Evolutionary conservation across 208 protist species (phyloP).

Genomic region (Blastocrithidia nonstop): DNA sequence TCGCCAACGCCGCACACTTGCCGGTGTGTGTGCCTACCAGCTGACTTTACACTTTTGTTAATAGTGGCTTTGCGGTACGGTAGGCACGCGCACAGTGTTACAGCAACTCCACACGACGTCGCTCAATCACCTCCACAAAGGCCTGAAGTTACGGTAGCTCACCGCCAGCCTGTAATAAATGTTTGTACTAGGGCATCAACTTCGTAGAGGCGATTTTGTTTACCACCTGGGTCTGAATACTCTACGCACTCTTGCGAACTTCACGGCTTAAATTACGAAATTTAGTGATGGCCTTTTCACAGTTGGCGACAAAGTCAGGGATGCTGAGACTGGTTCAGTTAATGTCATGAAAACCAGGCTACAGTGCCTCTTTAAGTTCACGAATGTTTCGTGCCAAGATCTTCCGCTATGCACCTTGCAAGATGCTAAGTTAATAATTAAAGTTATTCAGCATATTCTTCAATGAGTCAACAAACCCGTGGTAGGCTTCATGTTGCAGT

Average conservation of each 20-base stretch:
- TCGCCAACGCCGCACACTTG: slow-evolving; percentile 68
- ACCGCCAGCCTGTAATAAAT: slow-evolving; percentile 58
- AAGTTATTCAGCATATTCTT: slow-evolving; percentile 90
- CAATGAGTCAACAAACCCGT: slow-evolving; percentile 88
- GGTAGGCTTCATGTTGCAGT: slow-evolving; percentile 96
- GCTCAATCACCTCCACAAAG: slow-evolving; percentile 86
- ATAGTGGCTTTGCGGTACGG: slow-evolving; percentile 85
- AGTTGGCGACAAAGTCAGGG: slow-evolving; percentile 88
- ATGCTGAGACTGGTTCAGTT: slow-evolving; percentile 98
- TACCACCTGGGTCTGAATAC: slow-evolving; percentile 87
- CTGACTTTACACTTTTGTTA: slow-evolving; percentile 93
- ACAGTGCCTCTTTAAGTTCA: slow-evolving; percentile 80
- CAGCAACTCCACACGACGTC: slow-evolving; percentile 49
- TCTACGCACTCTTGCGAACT: slow-evolving; percentile 91
- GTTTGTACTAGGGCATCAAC: slow-evolving; percentile 67
- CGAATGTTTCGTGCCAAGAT: slow-evolving; percentile 83
- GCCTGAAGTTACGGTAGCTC: slow-evolving; percentile 87
- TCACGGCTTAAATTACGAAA: slow-evolving; percentile 93
- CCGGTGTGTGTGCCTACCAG: slow-evolving; percentile 86
- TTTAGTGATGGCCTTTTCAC: slow-evolving; percentile 89
- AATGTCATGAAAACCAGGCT: slow-evolving; percentile 89
- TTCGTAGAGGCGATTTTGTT: slow-evolving; percentile 77
- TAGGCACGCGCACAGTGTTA: slow-evolving; percentile 88
- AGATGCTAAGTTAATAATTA: slow-evolving; percentile 66
- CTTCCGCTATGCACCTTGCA: slow-evolving; percentile 81